These are phyloP conservation scores for Blastomyces silverae DNA, from an alignment of 2,329 filamentous ascomycete species.

Conservation along the genomic window DNA sequence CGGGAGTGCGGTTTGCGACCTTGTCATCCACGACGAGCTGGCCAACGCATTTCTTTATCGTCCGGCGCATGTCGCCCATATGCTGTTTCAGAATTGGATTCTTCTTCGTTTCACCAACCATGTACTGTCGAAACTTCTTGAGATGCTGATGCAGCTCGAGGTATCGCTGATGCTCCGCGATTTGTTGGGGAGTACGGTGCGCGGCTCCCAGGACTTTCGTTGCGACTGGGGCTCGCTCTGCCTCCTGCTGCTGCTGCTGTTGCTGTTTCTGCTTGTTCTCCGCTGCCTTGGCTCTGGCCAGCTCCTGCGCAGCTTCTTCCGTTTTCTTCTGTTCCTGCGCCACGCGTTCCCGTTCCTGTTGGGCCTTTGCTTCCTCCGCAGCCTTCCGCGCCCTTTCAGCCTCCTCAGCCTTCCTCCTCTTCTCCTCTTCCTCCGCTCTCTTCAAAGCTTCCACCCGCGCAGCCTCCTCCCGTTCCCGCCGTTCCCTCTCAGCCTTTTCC, in stretches of 20 bases:
- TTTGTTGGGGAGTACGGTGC: constrained; percentile 32
- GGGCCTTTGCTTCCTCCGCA: constrained; percentile 31
- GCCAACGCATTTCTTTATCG: constrained; percentile 64
- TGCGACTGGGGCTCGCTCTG: constrained; percentile 20
- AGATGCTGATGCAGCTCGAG: constrained; percentile 59
- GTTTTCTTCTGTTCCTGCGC: constrained; percentile 26
- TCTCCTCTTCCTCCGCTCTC: constrained; percentile 44
- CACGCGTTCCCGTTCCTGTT: constrained; percentile 20
- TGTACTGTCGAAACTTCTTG: constrained; percentile 52
- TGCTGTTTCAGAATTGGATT: constrained; percentile 56
- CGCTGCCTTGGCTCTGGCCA: constrained; percentile 25
- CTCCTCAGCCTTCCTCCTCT: constrained; percentile 43
- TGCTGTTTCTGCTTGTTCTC: constrained; percentile 27
- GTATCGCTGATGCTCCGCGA: constrained; percentile 45
- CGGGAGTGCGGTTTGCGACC: constrained; percentile 54
- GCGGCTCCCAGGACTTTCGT: constrained; percentile 25
- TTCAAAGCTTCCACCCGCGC: constrained; percentile 23
- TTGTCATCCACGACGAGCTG: constrained; percentile 60
- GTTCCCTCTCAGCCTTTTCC: constrained; percentile 30
- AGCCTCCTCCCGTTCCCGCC: constrained; percentile 26
- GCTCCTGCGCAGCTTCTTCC: constrained; percentile 30
- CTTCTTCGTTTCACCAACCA: constrained; percentile 50
- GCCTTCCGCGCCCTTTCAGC: constrained; percentile 44
- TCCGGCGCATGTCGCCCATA: constrained; percentile 64
- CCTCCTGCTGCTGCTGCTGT: constrained; percentile 25